These are phyloP conservation scores for Diaporthe amygdali DNA, from an alignment of 2,329 filamentous ascomycete genomes.

Conservation along the genomic window DNA sequence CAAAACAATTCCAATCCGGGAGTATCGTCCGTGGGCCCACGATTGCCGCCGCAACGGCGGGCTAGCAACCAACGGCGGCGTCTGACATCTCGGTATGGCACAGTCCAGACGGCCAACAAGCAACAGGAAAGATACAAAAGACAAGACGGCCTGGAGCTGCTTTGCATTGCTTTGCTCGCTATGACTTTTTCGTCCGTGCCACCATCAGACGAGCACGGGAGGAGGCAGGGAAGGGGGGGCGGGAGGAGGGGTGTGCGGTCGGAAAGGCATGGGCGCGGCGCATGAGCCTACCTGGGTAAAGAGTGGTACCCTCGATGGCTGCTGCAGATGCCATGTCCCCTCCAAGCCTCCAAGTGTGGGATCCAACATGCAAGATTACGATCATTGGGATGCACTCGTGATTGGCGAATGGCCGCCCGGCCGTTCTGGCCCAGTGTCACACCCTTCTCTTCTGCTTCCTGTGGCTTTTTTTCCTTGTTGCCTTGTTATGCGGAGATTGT, in stretches of 20 bases:
- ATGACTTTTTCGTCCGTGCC: conserved; percentile 4
- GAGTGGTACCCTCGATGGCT: conserved; percentile 1
- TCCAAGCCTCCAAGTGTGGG: neutral
- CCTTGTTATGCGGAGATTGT: neutral
- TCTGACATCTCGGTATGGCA: neutral
- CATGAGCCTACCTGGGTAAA: neutral
- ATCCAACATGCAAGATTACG: conserved; percentile 25
- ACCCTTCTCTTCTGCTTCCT: neutral
- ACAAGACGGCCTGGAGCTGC: neutral
- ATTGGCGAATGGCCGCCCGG: conserved; percentile 22
- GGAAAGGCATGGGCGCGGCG: neutral
- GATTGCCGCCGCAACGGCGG: neutral
- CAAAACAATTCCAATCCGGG: neutral
- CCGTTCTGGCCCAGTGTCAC: conserved; percentile 16
- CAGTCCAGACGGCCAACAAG: neutral
- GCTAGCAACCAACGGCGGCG: neutral
- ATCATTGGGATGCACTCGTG: conserved; percentile 23
- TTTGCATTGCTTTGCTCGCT: too few relatives aligned
- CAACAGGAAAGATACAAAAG: neutral
- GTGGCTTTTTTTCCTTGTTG: neutral
- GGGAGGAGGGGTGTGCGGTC: neutral
- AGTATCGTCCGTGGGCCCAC: neutral
- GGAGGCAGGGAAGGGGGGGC: neutral
- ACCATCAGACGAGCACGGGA: neutral
- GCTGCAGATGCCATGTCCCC: conserved; percentile 13